Conservation (phyloP, 192 early-diverging fungal species). For the Coemansia sp. region DNA sequence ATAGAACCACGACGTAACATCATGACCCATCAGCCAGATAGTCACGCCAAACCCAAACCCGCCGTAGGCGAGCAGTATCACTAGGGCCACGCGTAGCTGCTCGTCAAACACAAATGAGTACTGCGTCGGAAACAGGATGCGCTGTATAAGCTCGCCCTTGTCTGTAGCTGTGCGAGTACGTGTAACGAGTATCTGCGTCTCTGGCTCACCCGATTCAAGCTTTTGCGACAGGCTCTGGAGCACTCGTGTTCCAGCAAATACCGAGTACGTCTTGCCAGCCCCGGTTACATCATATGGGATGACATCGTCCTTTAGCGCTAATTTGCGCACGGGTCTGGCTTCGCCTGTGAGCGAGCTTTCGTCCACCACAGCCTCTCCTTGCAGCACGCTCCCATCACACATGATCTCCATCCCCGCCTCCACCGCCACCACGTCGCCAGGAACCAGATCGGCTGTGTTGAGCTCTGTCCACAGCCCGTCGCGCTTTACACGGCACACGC, state of each 20-base stretch:
- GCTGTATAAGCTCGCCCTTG: slow-evolving; percentile 58
- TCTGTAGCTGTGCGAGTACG: slow-evolving; percentile 62
- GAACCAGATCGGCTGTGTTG: slow-evolving; percentile 59
- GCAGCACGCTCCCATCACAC: slow-evolving; percentile 67
- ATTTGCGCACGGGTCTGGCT: slow-evolving; percentile 76
- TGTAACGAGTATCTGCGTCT: slow-evolving; percentile 60
- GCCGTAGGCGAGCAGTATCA: slow-evolving; percentile 55
- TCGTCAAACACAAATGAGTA: slow-evolving; percentile 63
- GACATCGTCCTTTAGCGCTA: slow-evolving; percentile 61
- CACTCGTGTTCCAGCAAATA: slow-evolving; percentile 69
- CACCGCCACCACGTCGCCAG: slow-evolving; percentile 65
- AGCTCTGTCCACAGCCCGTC: slow-evolving; percentile 60
- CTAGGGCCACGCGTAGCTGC: slow-evolving; percentile 60
- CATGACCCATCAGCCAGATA: slow-evolving; percentile 61
- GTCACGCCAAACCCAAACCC: slow-evolving; percentile 49
- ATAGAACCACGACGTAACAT: slow-evolving; percentile 59
- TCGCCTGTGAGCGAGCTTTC: slow-evolving; percentile 77
- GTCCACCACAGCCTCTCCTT: slow-evolving; percentile 71
- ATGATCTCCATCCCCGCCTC: slow-evolving; percentile 53
- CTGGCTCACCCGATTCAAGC: slow-evolving; percentile 15
- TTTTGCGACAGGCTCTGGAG: slow-evolving; percentile 51
- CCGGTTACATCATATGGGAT: slow-evolving; percentile 26
- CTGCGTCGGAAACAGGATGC: slow-evolving; percentile 60
- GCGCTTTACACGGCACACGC: slow-evolving; percentile 54
- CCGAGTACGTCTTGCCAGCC: slow-evolving; percentile 57